Evolutionary conservation across 441 rosid species (phyloP).

Genomic region (Gossypium schwendimanii): DNA sequence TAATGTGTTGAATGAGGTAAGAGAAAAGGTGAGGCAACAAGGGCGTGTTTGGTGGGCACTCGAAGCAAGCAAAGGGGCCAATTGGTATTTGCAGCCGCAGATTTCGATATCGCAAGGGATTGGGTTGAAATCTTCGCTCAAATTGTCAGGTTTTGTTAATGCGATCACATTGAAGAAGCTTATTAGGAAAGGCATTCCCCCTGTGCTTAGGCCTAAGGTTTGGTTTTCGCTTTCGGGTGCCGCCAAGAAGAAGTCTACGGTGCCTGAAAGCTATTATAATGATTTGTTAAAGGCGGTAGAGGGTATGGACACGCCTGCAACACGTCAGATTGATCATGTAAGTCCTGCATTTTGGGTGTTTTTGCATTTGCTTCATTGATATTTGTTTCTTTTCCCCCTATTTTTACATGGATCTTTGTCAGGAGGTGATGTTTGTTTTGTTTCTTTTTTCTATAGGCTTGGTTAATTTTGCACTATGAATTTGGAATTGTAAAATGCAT

Average conservation of each 20-base stretch:
- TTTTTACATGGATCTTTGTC: background rate
- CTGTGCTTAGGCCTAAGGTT: conserved; percentile 87
- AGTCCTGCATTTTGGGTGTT: conserved; percentile 11
- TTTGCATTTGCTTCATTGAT: background rate
- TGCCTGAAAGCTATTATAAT: conserved; percentile 86
- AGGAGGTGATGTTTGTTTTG: background rate
- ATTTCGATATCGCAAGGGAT: conserved; percentile 55
- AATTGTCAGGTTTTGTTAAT: conserved; percentile 64
- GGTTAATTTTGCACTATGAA: background rate
- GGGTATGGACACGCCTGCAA: conserved; percentile 85
- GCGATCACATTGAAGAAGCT: conserved; percentile 35
- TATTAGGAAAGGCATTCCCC: conserved; percentile 93
- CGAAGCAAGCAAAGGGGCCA: conserved; percentile 97
- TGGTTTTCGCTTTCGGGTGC: conserved; percentile 98
- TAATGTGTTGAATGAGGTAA: conserved; percentile 80
- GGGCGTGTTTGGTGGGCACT: conserved; percentile 96
- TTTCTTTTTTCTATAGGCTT: background rate
- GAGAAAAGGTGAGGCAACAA: conserved; percentile 92
- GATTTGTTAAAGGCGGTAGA: conserved; percentile 86
- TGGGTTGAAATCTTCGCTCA: conserved; percentile 77
- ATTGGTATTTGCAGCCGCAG: conserved; percentile 88
- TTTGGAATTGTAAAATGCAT: background rate
- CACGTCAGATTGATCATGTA: conserved; percentile 34
- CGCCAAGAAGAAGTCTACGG: conserved; percentile 96
- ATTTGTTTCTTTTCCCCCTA: background rate